Base-by-base conservation (phyloP, 1,284 basidiomycete species). In the Microbotryum intermedium region DNA sequence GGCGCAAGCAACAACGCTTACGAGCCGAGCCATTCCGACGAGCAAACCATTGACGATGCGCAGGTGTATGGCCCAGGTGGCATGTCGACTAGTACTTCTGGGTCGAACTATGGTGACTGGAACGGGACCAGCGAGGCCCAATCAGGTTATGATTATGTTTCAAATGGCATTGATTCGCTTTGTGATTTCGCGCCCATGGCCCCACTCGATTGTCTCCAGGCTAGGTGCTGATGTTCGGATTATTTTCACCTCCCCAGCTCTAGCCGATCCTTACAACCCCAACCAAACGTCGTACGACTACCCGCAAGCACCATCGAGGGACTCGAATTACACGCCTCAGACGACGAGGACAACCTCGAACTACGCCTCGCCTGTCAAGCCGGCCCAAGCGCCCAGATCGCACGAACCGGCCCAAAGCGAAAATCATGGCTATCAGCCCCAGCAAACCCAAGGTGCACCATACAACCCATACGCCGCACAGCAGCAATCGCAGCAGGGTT, bases 81-180 rank as follows among this genome's bases (percentile, higher is more conserved):
- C 11, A 67, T 59, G 21, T 55, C 53, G 2, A 53, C 49, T 16
- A 63, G 57, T n/a, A 65, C 60, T 28, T 61, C 60, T 6, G 58
- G 60, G 21, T 65, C 66, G 53, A 59, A 52, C 6, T 67, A 65
- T 46, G 66, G 66, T n/a, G 66, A 64, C 26, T 59, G 28, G 66
- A 67, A 21, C 55, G 66, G 66, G 28, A 54, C n/a, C 57, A 59
- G 60, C 30, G 58, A 58, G 26, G 25, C 46, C 25, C 42, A 23
- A 11, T 39, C 57, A 11, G 66, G 64, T 1, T 67, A 67, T 59
- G 66, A 67, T 34, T 67, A 67, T 48, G 48, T 65, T 39, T 39
- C 34, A 16, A 39, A 39, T 16, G 34, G 34, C 34, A 39, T 39
- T 39, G 34, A 39, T 39, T 39, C 34, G 10, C 34, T 39, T 16